These are phyloP conservation scores for Cladosporium sp. DNA, from an alignment of 2,329 filamentous ascomycete genomes.

Conservation along the genomic window DNA sequence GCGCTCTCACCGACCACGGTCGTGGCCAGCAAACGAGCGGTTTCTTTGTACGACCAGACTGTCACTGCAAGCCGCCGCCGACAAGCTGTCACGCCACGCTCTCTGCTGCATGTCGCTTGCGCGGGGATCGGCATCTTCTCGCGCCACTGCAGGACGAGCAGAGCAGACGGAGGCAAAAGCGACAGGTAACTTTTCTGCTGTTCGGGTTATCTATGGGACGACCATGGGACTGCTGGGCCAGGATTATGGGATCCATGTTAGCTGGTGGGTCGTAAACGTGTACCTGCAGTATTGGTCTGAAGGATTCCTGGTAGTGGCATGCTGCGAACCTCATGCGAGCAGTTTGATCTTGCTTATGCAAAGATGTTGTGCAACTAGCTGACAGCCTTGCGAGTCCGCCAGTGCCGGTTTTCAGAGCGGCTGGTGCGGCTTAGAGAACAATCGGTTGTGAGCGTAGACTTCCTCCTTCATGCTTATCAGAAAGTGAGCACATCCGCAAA, in stretches of 20 bases:
- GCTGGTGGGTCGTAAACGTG: neutral
- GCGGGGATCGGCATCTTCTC: conserved; percentile 6
- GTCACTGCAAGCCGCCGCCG: conserved; percentile 15
- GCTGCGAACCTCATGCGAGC: conserved; percentile 4
- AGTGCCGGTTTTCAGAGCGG: neutral
- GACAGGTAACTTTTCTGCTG: conserved; percentile 3
- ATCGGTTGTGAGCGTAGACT: no score
- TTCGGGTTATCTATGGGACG: neutral
- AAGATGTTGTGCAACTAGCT: neutral
- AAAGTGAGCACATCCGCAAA: neutral
- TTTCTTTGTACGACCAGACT: conserved; percentile 5
- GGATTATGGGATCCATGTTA: neutral
- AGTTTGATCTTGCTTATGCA: conserved; percentile 4
- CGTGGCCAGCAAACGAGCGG: conserved; percentile 1
- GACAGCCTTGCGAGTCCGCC: neutral
- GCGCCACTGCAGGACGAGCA: neutral
- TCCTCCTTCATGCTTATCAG: neutral
- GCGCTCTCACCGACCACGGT: neutral
- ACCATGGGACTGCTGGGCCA: neutral
- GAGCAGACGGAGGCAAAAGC: neutral
- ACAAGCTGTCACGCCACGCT: conserved; percentile 9
- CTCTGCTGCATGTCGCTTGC: conserved; percentile 4
- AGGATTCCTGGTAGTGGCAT: neutral
- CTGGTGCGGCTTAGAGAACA: neutral
- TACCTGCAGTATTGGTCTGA: neutral